These are phyloP conservation scores for Telopea speciosissima DNA, from an alignment of 177 flowering plant genomes.

Conservation along the genomic window DNA sequence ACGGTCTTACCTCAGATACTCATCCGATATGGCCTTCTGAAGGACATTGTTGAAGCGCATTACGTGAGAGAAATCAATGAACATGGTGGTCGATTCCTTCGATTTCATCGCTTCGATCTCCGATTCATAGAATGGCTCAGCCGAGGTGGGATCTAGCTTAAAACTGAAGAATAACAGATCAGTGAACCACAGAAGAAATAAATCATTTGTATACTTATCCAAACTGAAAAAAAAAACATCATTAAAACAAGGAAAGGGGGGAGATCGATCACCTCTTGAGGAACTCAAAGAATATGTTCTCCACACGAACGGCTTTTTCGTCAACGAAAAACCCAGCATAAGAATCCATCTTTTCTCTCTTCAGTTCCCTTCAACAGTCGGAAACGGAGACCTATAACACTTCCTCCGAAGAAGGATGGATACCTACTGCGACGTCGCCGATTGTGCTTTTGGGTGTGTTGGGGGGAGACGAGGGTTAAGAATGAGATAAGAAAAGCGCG, in stretches of 20 bases:
- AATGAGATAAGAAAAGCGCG: conserved; percentile 9
- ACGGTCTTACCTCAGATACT: conserved; percentile 55
- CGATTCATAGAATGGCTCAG: conserved; percentile 51
- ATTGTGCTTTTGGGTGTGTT: conserved; percentile 1
- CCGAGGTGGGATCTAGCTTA: conserved; percentile 30
- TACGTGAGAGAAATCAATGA: conserved; percentile 88
- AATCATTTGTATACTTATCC: neutral
- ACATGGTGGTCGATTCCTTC: conserved; percentile 83
- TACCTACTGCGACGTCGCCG: neutral
- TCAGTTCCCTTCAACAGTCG: neutral
- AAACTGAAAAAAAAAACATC: neutral
- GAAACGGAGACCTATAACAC: too few relatives aligned
- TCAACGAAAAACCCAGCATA: conserved; percentile 62
- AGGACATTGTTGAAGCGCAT: conserved; percentile 68
- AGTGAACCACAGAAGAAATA: neutral
- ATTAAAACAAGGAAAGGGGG: neutral
- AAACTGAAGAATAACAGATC: conserved; percentile 33
- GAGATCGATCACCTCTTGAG: conserved; percentile 52
- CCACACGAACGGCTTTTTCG: conserved; percentile 75
- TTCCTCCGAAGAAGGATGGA: neutral
- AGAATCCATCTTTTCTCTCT: conserved; percentile 43
- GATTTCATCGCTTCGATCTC: conserved; percentile 70
- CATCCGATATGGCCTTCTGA: conserved; percentile 77
- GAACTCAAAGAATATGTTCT: conserved; percentile 80
- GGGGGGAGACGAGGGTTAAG: too few relatives aligned